Evolutionary conservation across 495 filamentous ascomycete species (phyloP), one percentile per base, ranked within the genome.

Genomic region (Penicillium chermesinum): DNA sequence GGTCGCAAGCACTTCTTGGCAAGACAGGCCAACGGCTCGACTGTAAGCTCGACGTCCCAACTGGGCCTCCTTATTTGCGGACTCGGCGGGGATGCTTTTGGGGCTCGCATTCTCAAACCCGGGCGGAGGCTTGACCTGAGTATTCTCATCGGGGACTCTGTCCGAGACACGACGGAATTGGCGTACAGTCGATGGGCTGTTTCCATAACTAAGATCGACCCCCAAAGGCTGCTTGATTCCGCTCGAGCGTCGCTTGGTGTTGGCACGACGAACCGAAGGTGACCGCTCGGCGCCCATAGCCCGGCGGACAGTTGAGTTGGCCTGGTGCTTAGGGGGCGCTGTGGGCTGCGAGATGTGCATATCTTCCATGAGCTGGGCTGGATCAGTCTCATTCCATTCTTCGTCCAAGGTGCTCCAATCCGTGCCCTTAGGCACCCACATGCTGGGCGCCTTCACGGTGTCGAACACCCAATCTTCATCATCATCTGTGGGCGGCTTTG

Each of bases 391-490:
- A 7, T 60, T 46, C 5, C 56, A 53, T 15, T 67, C 64, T 15
- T 61, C 55, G 12, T 67, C 66, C n/a, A 54, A 48, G 12, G 59
- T 57, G 13, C 58, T 61, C 41, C 69, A 66, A 27, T 70, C 66
- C 1, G 59, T 61, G 20, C 65, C 61, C 38, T 72, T 66, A 25
- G 64, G 66, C 7, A 67, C 66, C 50, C 63, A 64, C 59, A 78
- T 73, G 2, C 69, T 71, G 14, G 76, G 65, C 18, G 80, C 84
- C 62, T 87, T 91, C 55, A 99, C 81, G 0, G 93, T 99, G 57
- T 96, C 93, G 59, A 99, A 99, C n/a, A 96, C 84, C 93, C 93
- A 99, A 43, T 88, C 88, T 55, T 95, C 90, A 14, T 85, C 75
- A 15, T 90, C 85, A 15, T 79, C 74, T n/a, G 48, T 15, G 16